Evolutionary conservation across 2,329 filamentous ascomycete species (phyloP), one percentile per base, ranked within the genome.

Genomic region (Colletotrichum cordylinicola): DNA sequence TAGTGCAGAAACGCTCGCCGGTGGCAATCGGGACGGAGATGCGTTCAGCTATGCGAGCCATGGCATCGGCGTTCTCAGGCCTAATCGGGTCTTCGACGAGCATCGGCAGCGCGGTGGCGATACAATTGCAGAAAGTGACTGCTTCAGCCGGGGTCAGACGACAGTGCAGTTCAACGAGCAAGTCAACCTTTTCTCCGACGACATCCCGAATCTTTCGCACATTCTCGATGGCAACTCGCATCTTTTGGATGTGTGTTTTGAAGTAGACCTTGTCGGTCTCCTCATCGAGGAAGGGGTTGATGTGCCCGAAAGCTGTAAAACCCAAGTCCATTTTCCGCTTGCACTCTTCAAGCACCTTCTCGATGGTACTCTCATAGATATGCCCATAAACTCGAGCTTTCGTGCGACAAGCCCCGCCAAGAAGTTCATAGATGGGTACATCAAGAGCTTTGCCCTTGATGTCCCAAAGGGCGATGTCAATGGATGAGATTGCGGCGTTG

Each of bases 381-480:
- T 43, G 39, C 5, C 39, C 39, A n/a, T 48, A 48, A 12, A 48
- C 9, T 9, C 39, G 39, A 48, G 39, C 9, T 48, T n/a, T 48
- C 3, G 18, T 48, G 5, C 39, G 39, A 3, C 39, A 48, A 12
- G 39, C 39, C 5, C 39, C 39, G 0, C 39, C 39, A 12, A 48
- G 39, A 1, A n/a, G 39, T 4, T 48, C 39, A 7, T 48, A 48
- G 39, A 48, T 48, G 1, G 39, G 39, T 12, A 48, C 9, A 48
- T 9, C 18, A 3, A 48, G 18, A n/a, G 9, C 39, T 5, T 48
- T 48, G 9, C 39, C 39, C 39, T 48, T 48, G 39, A 48, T 48
- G 18, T 48, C 39, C 39, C 72, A 77, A 15, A 77, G 67, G 6
- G 75, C 72, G 21, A 77, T 77, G 33, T 77, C 75, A 29, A 77